Base-by-base conservation (phyloP, 2,329 filamentous ascomycete genomes). In the Gyromitra esculenta region DNA sequence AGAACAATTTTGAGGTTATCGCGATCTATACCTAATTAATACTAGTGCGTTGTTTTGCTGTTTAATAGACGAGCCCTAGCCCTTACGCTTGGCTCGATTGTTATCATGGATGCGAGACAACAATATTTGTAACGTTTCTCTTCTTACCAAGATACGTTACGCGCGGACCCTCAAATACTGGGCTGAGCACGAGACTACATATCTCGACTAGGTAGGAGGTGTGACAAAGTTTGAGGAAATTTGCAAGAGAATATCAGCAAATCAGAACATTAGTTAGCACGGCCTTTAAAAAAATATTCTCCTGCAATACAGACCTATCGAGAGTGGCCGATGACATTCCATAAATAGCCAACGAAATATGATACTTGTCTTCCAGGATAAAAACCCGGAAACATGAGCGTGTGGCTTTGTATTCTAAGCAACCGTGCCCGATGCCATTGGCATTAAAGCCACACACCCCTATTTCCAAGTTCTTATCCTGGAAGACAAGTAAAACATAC, bases 51-150 rank as follows among this genome's bases (percentile, higher is more conserved):
- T 31, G 1, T 52, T 52, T 52, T 52, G 18, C 18, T 21, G 48
- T 52, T 52, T 52, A 25, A 52, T 52, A 52, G 48, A 52, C 8
- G n/a, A 52, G 18, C 48, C 48, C 48, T 52, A 52, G 18, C 15
- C 48, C 48, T 52, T 52, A 4, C 8, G 48, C 48, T 52, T 18
- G 48, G n/a, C 18, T 52, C 5, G 5, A 52, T 25, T 52, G 18
- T 4, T 15, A 13, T 45, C 43, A 4, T 15, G n/a, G 48, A 18
- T 31, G 48, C 7, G 7, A 18, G 15, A 52, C 15, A 9, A 21
- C 18, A 25, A 21, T n/a, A 52, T 21, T 52, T 52, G 48, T 18
- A 52, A 5, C n/a, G 8, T 21, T 52, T 52, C n/a, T 8, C 48
- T 15, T 25, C 48, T n/a, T 43, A 43, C 41, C 41, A 45, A 15